Percentiles rank a stretch among this genome's conserved stretches.
Evolutionary conservation across 768 basidiomycete genomes (phyloP).

Genomic region (Hygrophorus russula): DNA sequence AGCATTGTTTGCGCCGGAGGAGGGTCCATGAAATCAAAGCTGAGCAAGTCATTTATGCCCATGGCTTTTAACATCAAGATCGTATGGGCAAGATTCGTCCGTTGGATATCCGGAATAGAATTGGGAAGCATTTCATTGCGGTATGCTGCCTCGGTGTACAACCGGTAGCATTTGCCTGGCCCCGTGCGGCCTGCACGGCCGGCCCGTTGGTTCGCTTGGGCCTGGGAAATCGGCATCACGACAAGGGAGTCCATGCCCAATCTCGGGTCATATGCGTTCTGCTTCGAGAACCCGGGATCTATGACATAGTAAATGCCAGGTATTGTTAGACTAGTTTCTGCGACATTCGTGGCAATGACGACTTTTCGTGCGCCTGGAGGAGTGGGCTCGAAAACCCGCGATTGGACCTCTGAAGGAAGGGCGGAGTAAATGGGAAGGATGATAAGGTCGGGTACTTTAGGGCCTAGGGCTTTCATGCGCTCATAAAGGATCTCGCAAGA

Average conservation of each 20-base stretch:
- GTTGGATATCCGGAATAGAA: conserved; percentile 95
- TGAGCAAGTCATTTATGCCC: conserved; percentile 96
- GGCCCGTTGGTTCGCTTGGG: conserved; percentile 89
- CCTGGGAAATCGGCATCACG: conserved; percentile 98
- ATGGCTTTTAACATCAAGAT: conserved; percentile 96
- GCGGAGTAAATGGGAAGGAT: conserved; percentile 98
- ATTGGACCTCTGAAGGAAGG: conserved; percentile 96
- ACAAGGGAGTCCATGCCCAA: conserved; percentile 98
- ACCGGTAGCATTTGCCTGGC: conserved; percentile 94
- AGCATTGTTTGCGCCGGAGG: conserved; percentile 96
- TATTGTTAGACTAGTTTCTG: conserved; percentile 96
- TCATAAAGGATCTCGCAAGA: conserved; percentile 95
- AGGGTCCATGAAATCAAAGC: conserved; percentile 99
- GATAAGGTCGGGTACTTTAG: conserved; percentile 96
- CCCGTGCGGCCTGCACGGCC: conserved; percentile 97
- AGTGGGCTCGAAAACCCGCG: conserved; percentile 93
- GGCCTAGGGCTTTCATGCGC: conserved; percentile 96
- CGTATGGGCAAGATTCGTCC: conserved; percentile 85
- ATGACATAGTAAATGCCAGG: conserved; percentile 99
- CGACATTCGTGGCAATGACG: conserved; percentile 98
- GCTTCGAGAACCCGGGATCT: conserved; percentile 97
- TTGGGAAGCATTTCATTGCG: conserved; percentile 98
- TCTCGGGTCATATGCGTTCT: conserved; percentile 95
- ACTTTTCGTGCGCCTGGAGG: conserved; percentile 98
- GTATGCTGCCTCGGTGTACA: conserved; percentile 97